phyloP scores from a whole-genome alignment of 768 basidiomycete genomes.

The Phlebiopsis gigantea region DNA sequence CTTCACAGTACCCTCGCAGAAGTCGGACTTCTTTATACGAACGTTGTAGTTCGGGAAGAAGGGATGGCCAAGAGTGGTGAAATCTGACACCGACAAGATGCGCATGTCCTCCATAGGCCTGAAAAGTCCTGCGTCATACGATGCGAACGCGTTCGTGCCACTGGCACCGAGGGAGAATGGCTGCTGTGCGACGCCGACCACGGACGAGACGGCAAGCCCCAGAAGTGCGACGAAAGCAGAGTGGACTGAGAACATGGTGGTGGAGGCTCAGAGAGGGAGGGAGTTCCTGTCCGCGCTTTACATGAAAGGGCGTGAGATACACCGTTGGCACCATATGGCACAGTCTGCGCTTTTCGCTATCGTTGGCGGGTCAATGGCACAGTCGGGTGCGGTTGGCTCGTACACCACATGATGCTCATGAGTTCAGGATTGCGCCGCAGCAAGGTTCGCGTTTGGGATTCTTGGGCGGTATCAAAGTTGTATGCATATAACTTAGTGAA shows the following conservation, averaged over 20 bases:
- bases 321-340: neutral
- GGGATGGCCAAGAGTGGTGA: conserved; percentile 37
- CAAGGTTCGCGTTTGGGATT: no score
- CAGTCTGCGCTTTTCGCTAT: neutral
- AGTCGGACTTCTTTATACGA: conserved; percentile 36
- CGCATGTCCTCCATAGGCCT: conserved; percentile 27
- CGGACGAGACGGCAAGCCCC: neutral
- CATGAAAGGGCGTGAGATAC: no score
- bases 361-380: no score
- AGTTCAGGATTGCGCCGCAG: no score
- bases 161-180: conserved; percentile 3
- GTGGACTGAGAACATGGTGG: neutral
- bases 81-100: conserved; percentile 24
- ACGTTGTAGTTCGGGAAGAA: conserved; percentile 39
- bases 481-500: no score
- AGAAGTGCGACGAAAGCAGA: neutral
- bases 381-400: no score
- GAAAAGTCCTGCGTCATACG: conserved; percentile 24
- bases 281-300: neutral
- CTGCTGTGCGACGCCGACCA: conserved; percentile 1
- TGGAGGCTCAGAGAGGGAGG: neutral
- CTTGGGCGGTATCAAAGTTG: no score
- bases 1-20: conserved; percentile 37
- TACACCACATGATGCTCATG: no score
- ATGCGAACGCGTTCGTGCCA: neutral